Evolutionary conservation across 495 filamentous ascomycete species (phyloP).

Genomic region (Parathielavia hyrcaniae): DNA sequence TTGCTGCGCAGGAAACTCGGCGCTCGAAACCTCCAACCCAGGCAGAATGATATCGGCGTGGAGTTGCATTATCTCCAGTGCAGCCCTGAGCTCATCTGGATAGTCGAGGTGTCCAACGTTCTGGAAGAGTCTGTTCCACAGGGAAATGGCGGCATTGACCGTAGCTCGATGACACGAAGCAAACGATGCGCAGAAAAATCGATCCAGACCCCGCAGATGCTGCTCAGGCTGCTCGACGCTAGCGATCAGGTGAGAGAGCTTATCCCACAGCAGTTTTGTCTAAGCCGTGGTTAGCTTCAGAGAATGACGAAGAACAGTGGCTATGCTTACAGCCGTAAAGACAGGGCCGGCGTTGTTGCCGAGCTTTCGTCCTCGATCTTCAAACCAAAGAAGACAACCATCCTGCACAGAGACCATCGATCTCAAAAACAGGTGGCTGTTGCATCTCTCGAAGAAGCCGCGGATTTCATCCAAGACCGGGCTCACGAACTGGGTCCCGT

Average conservation of each 20-base stretch:
- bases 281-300: slow-evolving; percentile 27
- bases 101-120: slow-evolving; percentile 36
- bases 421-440: slow-evolving; percentile 31
- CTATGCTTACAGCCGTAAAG: slow-evolving; percentile 35
- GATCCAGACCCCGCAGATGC: slow-evolving; percentile 37
- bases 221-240: slow-evolving; percentile 29
- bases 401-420: slow-evolving; percentile 51
- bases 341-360: slow-evolving; percentile 28
- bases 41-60: slow-evolving; percentile 40
- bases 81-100: slow-evolving; percentile 38
- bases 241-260: slow-evolving; percentile 31
- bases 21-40: slow-evolving; percentile 33
- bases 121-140: slow-evolving; percentile 44
- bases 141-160: slow-evolving; percentile 34
- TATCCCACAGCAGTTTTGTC: slow-evolving; percentile 41
- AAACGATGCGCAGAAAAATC: slow-evolving; percentile 45
- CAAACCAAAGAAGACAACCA: slow-evolving; percentile 55
- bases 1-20: slow-evolving; percentile 27
- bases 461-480: slow-evolving; percentile 32
- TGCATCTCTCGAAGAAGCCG: slow-evolving; percentile 37
- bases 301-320: background rate
- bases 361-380: slow-evolving; percentile 43
- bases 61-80: slow-evolving; percentile 35
- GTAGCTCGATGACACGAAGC: slow-evolving; percentile 40
- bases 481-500: too few relatives aligned